Evolutionary conservation across 1,284 basidiomycete species (phyloP).

Genomic region (Rhodotorula sp.): DNA sequence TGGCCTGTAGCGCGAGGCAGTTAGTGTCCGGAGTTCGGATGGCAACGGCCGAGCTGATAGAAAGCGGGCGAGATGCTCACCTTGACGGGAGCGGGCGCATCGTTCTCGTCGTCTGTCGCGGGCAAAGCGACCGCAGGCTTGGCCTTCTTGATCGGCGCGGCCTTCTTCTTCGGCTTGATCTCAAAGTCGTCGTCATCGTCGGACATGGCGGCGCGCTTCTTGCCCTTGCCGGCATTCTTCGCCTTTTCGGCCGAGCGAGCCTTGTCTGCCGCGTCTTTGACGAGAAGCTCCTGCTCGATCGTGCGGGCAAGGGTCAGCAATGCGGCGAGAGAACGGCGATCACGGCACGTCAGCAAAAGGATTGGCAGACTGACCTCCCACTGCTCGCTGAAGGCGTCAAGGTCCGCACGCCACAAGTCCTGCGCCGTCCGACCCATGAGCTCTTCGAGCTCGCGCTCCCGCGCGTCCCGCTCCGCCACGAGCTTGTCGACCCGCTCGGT

Average conservation of each 20-base stretch:
- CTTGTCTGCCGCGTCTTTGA: slow-evolving; percentile 57
- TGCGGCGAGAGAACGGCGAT: accelerated
- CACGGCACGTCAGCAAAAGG: neutral
- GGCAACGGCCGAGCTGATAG: neutral
- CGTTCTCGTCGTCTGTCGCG: slow-evolving; percentile 16
- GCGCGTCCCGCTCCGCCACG: slow-evolving; percentile 71
- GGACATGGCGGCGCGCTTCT: slow-evolving; percentile 51
- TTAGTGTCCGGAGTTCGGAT: neutral
- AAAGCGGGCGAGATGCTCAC: neutral
- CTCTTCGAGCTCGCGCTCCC: slow-evolving; percentile 76
- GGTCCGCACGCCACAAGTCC: slow-evolving; percentile 86
- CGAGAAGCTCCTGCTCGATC: slow-evolving; percentile 54
- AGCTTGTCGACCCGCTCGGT: slow-evolving; percentile 91
- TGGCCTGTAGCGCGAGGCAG: neutral
- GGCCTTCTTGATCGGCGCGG: slow-evolving; percentile 45
- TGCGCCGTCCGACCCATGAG: slow-evolving; percentile 77
- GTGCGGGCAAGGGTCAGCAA: too few relatives aligned
- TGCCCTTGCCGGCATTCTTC: slow-evolving; percentile 59
- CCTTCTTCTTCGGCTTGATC: slow-evolving; percentile 51
- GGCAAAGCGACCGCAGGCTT: slow-evolving; percentile 9
- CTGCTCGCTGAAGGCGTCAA: slow-evolving; percentile 75
- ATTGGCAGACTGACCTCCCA: slow-evolving; percentile 61
- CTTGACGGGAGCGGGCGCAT: slow-evolving; percentile 8
- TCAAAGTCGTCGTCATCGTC: slow-evolving; percentile 63
- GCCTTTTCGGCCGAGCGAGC: slow-evolving; percentile 49